Evolutionary conservation across 805 yeast species (phyloP).

Genomic region (Candida railenensis): DNA sequence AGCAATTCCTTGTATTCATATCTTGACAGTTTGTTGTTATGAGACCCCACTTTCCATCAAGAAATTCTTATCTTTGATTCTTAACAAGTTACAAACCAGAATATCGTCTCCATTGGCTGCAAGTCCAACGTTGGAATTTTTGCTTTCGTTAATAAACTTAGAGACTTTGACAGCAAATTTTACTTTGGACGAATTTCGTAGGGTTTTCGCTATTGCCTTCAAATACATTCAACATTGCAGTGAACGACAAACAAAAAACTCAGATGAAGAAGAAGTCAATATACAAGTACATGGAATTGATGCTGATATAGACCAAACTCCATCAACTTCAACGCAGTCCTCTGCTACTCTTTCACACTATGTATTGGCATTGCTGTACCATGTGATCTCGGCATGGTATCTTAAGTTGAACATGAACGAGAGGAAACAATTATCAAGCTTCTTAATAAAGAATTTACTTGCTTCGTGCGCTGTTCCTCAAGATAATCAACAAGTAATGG

Average conservation of each 20-base stretch:
- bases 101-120: constrained; percentile 68
- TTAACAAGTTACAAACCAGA: constrained; percentile 72
- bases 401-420: constrained; percentile 59
- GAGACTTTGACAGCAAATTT: constrained; percentile 70
- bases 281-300: constrained; percentile 44
- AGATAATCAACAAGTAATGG: constrained; percentile 54
- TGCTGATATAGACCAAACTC: constrained; percentile 50
- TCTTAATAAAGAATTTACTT: constrained; percentile 55
- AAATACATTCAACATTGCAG: constrained; percentile 71
- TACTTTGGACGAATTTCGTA: constrained; percentile 71
- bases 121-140: constrained; percentile 73
- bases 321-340: constrained; percentile 51
- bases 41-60: constrained; percentile 75
- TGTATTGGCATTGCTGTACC: constrained; percentile 60
- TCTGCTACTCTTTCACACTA: constrained; percentile 59
- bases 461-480: constrained; percentile 22
- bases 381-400: constrained; percentile 71
- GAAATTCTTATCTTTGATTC: constrained; percentile 63
- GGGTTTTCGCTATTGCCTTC: constrained; percentile 82
- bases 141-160: constrained; percentile 62
- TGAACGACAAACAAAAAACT: constrained; percentile 28
- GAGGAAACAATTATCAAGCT: constrained; percentile 60
- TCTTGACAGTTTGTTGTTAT: constrained; percentile 73
- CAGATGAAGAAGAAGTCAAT: background rate
- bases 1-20: constrained; percentile 75